These are phyloP conservation scores for Ceratopteris richardii DNA, from an alignment of 75 land plant genomes.

Conservation along the genomic window DNA sequence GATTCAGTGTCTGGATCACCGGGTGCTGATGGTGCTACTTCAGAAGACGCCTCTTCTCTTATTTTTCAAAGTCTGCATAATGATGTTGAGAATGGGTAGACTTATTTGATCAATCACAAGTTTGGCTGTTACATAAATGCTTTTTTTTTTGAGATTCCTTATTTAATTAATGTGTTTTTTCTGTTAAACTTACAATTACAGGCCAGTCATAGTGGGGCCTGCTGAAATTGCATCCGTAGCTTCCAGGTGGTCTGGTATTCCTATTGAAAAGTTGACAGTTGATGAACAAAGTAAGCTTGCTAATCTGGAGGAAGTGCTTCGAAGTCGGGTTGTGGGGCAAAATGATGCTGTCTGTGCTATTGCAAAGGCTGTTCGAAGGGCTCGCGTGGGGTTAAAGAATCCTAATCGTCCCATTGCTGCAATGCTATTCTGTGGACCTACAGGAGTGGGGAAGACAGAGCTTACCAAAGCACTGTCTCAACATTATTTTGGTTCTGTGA, in stretches of 20 bases:
- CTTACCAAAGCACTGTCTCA: conserved; percentile 85
- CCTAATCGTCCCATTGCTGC: conserved; percentile 88
- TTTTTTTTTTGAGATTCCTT: too few species aligned
- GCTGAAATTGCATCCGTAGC: conserved; percentile 87
- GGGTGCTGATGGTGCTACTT: not conserved
- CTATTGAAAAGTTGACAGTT: conserved; percentile 68
- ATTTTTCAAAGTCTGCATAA: not conserved
- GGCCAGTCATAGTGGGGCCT: conserved; percentile 62
- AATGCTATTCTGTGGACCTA: conserved; percentile 97
- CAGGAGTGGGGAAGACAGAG: conserved; percentile 99
- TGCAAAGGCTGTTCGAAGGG: conserved; percentile 74
- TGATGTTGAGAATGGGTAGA: not conserved
- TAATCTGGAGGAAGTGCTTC: conserved; percentile 64
- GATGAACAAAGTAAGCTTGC: conserved; percentile 60
- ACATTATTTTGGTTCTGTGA: conserved; percentile 87
- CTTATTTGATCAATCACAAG: not conserved
- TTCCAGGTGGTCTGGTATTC: conserved; percentile 94
- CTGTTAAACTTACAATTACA: conserved; percentile 11
- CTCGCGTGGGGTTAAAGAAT: conserved; percentile 84
- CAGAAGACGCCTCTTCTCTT: not conserved
- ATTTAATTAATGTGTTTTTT: too few species aligned
- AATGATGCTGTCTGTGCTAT: conserved; percentile 86
- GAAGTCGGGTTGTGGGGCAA: conserved; percentile 79
- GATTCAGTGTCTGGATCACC: not conserved
- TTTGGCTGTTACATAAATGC: too few species aligned